phyloP scores from a whole-genome alignment of 345 rosid genomes.

The Brassica rapa region DNA sequence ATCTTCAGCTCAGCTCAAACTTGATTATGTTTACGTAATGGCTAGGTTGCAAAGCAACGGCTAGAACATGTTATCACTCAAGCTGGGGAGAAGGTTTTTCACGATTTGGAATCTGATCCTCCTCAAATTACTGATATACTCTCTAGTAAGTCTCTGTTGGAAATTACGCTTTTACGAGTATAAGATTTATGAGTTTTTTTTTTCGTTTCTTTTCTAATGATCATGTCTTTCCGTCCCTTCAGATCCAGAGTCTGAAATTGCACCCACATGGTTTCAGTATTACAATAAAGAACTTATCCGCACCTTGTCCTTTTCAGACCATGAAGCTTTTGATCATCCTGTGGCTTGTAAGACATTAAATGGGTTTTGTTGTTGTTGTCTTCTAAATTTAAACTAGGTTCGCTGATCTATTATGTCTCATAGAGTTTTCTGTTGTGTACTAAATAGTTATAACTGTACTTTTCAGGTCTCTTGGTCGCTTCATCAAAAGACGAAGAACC shows the following conservation, averaged over 20 bases:
- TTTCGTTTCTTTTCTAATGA: conserved; percentile 15
- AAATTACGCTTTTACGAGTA: too few species aligned
- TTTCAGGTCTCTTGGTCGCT: conserved; percentile 86
- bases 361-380: not conserved
- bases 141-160: conserved; percentile 54
- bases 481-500: conserved; percentile 95
- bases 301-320: conserved; percentile 78
- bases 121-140: conserved; percentile 60
- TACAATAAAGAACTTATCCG: conserved; percentile 78
- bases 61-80: conserved; percentile 68
- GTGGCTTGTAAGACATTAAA: conserved; percentile 79
- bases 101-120: conserved; percentile 58
- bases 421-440: conserved; percentile 9
- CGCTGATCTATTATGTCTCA: conserved; percentile 16
- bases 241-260: conserved; percentile 72
- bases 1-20: not conserved
- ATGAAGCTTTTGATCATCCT: conserved; percentile 98
- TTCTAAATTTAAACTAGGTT: conserved; percentile 21
- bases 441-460: conserved; percentile 18
- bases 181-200: too few species aligned
- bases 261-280: conserved; percentile 85
- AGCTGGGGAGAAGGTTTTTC: conserved; percentile 69
- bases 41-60: conserved; percentile 77
- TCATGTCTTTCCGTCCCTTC: conserved; percentile 34
- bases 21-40: conserved; percentile 33